Conservation (phyloP, 768 basidiomycete genomes). For the Lenzites betulinus region DNA sequence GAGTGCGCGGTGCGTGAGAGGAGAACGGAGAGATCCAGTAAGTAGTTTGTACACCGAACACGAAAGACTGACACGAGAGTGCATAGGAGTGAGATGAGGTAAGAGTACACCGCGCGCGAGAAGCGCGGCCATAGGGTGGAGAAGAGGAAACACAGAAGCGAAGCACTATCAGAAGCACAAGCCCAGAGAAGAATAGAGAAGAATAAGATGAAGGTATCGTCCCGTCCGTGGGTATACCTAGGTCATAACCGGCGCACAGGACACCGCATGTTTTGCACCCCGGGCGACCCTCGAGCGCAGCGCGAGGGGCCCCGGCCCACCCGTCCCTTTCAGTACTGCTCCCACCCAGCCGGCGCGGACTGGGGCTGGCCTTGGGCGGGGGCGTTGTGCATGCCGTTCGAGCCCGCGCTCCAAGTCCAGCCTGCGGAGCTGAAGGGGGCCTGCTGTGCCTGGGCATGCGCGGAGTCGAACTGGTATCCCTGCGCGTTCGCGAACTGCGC, state of each 20-base stretch:
- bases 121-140: background rate
- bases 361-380: too few relatives aligned
- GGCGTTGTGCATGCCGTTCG: too few relatives aligned
- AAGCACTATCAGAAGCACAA: background rate
- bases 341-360: too few relatives aligned
- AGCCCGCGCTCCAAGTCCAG: too few relatives aligned
- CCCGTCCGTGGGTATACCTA: constrained; percentile 10
- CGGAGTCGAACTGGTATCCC: too few relatives aligned
- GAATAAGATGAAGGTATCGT: constrained; percentile 8
- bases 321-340: too few relatives aligned
- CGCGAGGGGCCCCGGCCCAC: too few relatives aligned
- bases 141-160: background rate
- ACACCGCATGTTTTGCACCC: constrained; percentile 1
- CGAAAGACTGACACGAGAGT: background rate
- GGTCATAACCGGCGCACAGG: background rate
- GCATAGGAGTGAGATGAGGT: constrained; percentile 2
- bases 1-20: background rate
- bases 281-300: background rate
- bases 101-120: background rate
- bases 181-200: background rate
- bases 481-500: too few relatives aligned
- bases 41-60: constrained; percentile 1
- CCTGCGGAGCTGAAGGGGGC: too few relatives aligned
- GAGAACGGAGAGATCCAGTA: background rate
- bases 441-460: too few relatives aligned